Evolutionary conservation across 176 grass and related monocot genomes (phyloP).

Genomic region (Areca catechu): DNA sequence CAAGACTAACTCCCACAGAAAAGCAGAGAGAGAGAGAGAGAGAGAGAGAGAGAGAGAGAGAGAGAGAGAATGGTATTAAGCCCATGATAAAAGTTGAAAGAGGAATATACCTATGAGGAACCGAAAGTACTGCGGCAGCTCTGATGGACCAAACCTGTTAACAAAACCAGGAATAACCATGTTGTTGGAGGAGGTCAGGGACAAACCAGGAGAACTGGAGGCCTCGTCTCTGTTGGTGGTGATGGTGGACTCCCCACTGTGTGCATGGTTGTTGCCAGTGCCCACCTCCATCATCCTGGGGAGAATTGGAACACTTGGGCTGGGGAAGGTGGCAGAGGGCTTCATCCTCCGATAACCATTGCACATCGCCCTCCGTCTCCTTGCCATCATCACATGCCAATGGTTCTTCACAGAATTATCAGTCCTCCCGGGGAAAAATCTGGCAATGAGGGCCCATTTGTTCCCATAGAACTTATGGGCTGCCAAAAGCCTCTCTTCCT

Average conservation of each 20-base stretch:
- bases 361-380: constrained; percentile 5
- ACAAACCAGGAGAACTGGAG: neutral
- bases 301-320: neutral
- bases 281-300: neutral
- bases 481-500: constrained; percentile 13
- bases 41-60: neutral
- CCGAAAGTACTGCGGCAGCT: neutral
- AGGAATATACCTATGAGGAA: constrained; percentile 9
- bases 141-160: neutral
- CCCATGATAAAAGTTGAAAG: too few relatives aligned
- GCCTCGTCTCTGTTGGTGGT: neutral
- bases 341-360: constrained; percentile 4
- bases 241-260: constrained; percentile 15
- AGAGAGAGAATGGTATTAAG: too few relatives aligned
- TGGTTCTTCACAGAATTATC: constrained; percentile 28
- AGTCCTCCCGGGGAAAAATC: constrained; percentile 16
- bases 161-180: neutral
- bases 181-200: too few relatives aligned
- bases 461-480: constrained; percentile 9
- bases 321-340: neutral
- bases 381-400: constrained; percentile 24
- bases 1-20: too few relatives aligned
- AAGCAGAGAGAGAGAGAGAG: neutral
- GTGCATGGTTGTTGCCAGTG: neutral
- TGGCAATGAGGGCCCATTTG: constrained; percentile 18